These are phyloP conservation scores for Kodamaea kaohsiungensis DNA, from an alignment of 805 yeast genomes.

Conservation along the genomic window DNA sequence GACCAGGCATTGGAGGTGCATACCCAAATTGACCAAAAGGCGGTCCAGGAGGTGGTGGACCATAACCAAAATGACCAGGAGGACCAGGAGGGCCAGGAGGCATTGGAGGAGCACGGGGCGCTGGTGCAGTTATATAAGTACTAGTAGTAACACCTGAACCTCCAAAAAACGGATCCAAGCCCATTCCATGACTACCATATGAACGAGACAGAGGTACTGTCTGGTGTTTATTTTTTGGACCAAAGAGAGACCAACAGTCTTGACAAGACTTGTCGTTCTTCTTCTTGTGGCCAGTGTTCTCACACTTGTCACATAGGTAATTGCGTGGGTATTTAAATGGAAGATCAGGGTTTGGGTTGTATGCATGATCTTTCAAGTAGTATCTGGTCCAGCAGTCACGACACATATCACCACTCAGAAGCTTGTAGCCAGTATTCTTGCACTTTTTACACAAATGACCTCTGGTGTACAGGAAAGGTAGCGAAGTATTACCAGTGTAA, in stretches of 20 bases:
- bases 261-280: constrained; percentile 68
- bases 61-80: constrained; percentile 3
- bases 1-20: constrained; percentile 4
- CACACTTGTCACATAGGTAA: constrained; percentile 65
- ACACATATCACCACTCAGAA: constrained; percentile 27
- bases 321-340: constrained; percentile 70
- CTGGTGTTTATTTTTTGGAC: constrained; percentile 38
- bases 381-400: constrained; percentile 31
- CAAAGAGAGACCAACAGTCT: constrained; percentile 68
- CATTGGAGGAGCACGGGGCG: background rate
- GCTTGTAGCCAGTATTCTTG: constrained; percentile 35
- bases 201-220: constrained; percentile 3
- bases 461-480: constrained; percentile 33
- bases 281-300: constrained; percentile 67
- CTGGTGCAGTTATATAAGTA: constrained; percentile 1
- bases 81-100: constrained; percentile 8
- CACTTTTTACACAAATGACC: constrained; percentile 35
- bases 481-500: constrained; percentile 14
- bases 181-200: constrained; percentile 10
- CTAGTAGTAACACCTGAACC: background rate
- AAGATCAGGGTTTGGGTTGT: constrained; percentile 49
- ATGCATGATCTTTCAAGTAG: constrained; percentile 31
- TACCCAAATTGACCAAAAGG: constrained; percentile 1
- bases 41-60: constrained; percentile 6
- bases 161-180: constrained; percentile 5